Evolutionary conservation across 2,329 filamentous ascomycete genomes (phyloP).

Genomic region (Thelonectria olida): DNA sequence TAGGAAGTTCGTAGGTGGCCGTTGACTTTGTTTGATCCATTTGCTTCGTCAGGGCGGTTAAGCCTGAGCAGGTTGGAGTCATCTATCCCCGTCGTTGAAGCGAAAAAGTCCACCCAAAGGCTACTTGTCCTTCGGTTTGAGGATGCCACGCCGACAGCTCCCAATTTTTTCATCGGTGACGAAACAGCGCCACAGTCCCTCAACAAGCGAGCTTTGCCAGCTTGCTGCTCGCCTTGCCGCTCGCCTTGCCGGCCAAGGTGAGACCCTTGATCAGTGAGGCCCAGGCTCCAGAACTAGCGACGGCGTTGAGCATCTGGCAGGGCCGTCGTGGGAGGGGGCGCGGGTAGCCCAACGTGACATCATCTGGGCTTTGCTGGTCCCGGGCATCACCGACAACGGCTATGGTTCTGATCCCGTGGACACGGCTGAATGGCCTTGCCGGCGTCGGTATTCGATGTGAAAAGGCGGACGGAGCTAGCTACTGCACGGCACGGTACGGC

Average conservation of each 20-base stretch:
- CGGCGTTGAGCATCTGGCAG: slow-evolving; percentile 10
- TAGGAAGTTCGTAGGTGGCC: not conserved
- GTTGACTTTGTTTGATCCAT: not conserved
- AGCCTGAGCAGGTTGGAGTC: slow-evolving; percentile 1
- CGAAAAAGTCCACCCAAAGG: not conserved
- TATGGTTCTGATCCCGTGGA: slow-evolving; percentile 19
- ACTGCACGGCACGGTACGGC: slow-evolving; percentile 4
- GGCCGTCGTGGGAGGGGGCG: slow-evolving; percentile 6
- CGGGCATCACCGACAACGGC: slow-evolving; percentile 18
- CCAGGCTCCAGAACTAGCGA: slow-evolving; percentile 6
- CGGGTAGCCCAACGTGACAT: slow-evolving; percentile 19
- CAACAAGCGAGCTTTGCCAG: not conserved
- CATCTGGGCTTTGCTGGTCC: slow-evolving; percentile 8
- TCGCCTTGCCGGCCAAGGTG: no score
- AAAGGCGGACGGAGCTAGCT: slow-evolving; percentile 9
- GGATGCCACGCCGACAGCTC: slow-evolving; percentile 19
- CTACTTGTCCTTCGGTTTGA: slow-evolving; percentile 14
- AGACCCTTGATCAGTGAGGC: slow-evolving; percentile 1
- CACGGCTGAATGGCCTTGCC: not conserved
- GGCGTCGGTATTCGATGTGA: not conserved
- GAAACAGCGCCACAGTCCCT: slow-evolving; percentile 8
- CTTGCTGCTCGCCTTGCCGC: no score
- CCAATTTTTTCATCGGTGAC: slow-evolving; percentile 11
- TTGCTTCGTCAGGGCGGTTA: slow-evolving; percentile 1
- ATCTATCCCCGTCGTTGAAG: not conserved